These are phyloP conservation scores for Scheffersomyces stambukii DNA, from an alignment of 1,139 yeast species.

Conservation along the genomic window DNA sequence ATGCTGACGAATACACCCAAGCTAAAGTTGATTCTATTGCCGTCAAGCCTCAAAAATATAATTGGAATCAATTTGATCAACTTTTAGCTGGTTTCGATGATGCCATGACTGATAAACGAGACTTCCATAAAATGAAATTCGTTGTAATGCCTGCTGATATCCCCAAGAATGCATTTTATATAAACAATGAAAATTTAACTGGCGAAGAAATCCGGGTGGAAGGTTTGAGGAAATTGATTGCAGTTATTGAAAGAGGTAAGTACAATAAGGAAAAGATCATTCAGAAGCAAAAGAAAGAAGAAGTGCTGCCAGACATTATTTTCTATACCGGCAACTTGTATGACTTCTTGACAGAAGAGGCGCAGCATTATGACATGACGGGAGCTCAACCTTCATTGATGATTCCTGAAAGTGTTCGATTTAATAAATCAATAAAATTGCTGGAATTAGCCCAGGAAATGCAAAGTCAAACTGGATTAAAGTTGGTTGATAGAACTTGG, in stretches of 20 bases:
- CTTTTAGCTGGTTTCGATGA: slow-evolving; percentile 86
- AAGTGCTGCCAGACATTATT: slow-evolving; percentile 65
- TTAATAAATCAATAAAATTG: slow-evolving; percentile 33
- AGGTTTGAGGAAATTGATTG: slow-evolving; percentile 72
- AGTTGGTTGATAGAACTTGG: slow-evolving; percentile 81
- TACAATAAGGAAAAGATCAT: slow-evolving; percentile 42
- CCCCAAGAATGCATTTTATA: slow-evolving; percentile 51
- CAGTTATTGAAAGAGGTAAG: slow-evolving; percentile 59
- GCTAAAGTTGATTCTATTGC: slow-evolving; percentile 56
- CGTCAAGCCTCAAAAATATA: slow-evolving; percentile 51
- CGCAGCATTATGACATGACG: slow-evolving; percentile 29
- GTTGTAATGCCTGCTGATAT: slow-evolving; percentile 76
- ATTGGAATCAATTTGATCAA: slow-evolving; percentile 94
- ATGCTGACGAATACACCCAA: slow-evolving; percentile 62
- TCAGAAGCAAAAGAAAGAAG: slow-evolving; percentile 39
- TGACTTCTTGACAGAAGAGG: slow-evolving; percentile 48
- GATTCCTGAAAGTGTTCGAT: slow-evolving; percentile 29
- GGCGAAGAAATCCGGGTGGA: slow-evolving; percentile 86
- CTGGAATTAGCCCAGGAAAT: slow-evolving; percentile 58
- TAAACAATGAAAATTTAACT: slow-evolving; percentile 57
- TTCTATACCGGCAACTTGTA: slow-evolving; percentile 87
- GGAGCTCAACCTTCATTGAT: slow-evolving; percentile 34
- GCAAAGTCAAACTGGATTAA: slow-evolving; percentile 62
- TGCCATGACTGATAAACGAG: slow-evolving; percentile 51
- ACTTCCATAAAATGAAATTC: slow-evolving; percentile 69